Conservation (phyloP, 148 eudicot genomes). For the Arbutus unedo region DNA sequence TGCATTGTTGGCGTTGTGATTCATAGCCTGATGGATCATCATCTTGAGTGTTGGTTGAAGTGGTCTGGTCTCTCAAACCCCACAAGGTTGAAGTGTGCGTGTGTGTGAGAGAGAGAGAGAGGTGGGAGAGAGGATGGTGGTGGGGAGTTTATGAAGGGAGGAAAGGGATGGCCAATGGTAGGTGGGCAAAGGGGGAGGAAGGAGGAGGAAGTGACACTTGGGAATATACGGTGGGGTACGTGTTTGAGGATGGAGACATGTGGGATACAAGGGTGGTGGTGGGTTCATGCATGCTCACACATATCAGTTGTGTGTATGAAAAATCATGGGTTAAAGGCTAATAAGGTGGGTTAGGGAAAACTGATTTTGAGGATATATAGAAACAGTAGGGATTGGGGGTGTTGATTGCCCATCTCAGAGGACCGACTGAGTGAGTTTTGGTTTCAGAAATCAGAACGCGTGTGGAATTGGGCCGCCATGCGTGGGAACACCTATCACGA, state of each 20-base stretch:
- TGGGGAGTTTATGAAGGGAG: not conserved
- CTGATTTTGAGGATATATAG: no score
- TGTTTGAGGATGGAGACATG: constrained; percentile 1
- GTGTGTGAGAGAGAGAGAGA: not conserved
- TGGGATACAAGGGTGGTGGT: not conserved
- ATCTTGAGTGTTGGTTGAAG: not conserved
- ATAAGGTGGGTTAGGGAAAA: not conserved
- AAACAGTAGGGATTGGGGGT: not conserved
- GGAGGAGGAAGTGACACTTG: constrained; percentile 2
- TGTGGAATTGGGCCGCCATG: not conserved
- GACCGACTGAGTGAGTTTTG: not conserved
- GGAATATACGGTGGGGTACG: not conserved
- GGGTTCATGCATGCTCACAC: constrained; percentile 8
- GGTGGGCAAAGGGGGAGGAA: not conserved
- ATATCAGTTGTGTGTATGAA: not conserved
- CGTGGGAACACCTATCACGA: constrained; percentile 8
- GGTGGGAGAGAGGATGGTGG: not conserved
- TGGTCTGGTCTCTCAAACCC: not conserved
- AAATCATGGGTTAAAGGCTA: not conserved
- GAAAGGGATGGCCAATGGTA: not conserved
- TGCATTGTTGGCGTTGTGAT: not conserved
- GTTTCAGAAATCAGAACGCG: not conserved
- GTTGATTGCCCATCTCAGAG: not conserved
- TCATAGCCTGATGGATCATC: constrained; percentile 8
- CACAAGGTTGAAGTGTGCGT: not conserved